Evolutionary conservation across 371 early-diverging fungal genomes (phyloP).

Genomic region (Coemansia sp.): DNA sequence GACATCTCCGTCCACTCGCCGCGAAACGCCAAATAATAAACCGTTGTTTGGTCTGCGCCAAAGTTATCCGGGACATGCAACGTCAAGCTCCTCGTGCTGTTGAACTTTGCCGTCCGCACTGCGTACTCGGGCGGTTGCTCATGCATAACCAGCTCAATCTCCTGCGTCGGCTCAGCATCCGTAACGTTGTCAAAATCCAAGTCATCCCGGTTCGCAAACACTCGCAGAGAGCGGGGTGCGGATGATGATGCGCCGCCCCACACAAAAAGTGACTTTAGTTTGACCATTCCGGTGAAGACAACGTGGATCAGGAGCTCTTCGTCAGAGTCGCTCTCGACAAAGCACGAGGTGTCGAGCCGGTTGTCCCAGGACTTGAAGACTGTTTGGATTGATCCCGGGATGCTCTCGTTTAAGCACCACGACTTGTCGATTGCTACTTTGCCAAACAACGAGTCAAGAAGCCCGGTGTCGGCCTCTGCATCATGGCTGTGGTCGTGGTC

Average conservation of each 20-base stretch:
- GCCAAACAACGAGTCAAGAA: conserved; percentile 74
- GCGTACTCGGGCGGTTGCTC: conserved; percentile 68
- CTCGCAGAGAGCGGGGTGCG: conserved; percentile 75
- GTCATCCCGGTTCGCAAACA: conserved; percentile 86
- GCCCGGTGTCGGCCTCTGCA: conserved; percentile 55
- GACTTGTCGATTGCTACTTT: conserved; percentile 81
- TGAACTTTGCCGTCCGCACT: conserved; percentile 79
- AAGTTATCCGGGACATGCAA: conserved; percentile 82
- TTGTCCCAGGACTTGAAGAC: conserved; percentile 87
- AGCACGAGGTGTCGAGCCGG: conserved; percentile 63
- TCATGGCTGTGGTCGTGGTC: conserved; percentile 29
- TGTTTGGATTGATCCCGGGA: conserved; percentile 63
- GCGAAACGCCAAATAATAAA: conserved; percentile 82
- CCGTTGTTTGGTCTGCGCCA: conserved; percentile 71
- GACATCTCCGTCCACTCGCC: conserved; percentile 88
- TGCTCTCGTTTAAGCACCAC: conserved; percentile 78
- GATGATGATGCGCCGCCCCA: conserved; percentile 66
- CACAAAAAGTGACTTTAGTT: conserved; percentile 84
- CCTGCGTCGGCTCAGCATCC: conserved; percentile 66
- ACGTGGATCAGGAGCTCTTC: conserved; percentile 85
- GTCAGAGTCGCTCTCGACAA: conserved; percentile 82
- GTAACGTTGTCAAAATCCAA: conserved; percentile 89
- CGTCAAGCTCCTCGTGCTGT: conserved; percentile 75
- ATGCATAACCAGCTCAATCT: conserved; percentile 72
- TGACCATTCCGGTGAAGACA: conserved; percentile 89